Conservation (phyloP, 2,329 filamentous ascomycete species). For the Colletotrichum tamarilloi region DNA sequence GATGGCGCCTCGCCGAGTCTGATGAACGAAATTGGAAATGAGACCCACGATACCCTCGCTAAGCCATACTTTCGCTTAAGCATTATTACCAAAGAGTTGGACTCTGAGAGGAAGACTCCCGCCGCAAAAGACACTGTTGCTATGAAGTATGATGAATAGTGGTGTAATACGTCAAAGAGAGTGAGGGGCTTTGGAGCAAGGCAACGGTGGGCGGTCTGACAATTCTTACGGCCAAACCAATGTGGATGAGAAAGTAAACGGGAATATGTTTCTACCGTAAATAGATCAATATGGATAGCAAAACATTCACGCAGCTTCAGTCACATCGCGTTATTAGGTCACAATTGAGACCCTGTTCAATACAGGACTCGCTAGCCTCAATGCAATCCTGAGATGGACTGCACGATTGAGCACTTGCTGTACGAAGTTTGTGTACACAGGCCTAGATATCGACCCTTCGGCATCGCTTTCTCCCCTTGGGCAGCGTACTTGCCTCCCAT, state of each 20-base stretch:
- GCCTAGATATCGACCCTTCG: neutral
- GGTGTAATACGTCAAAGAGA: slow-evolving; percentile 1
- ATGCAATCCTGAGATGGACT: neutral
- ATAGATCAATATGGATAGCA: neutral
- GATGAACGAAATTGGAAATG: slow-evolving; percentile 29
- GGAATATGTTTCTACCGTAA: slow-evolving; percentile 2
- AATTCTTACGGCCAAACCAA: slow-evolving; percentile 3
- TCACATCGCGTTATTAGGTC: neutral
- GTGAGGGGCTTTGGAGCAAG: neutral
- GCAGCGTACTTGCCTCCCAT: neutral
- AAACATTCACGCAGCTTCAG: neutral
- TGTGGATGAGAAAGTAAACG: neutral
- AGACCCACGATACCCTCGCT: slow-evolving; percentile 35
- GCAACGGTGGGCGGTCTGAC: neutral
- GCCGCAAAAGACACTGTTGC: neutral
- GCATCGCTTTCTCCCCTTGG: neutral
- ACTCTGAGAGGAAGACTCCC: slow-evolving; percentile 9
- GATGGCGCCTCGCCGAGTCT: neutral
- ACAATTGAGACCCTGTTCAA: neutral
- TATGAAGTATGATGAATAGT: neutral
- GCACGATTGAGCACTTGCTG: slow-evolving; percentile 10
- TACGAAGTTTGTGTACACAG: slow-evolving; percentile 18
- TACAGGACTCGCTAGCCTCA: neutral
- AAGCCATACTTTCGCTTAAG: slow-evolving; percentile 12
- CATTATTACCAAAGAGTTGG: slow-evolving; percentile 6